Conservation (phyloP, 805 yeast species). For the Ogataea pignaliae region DNA sequence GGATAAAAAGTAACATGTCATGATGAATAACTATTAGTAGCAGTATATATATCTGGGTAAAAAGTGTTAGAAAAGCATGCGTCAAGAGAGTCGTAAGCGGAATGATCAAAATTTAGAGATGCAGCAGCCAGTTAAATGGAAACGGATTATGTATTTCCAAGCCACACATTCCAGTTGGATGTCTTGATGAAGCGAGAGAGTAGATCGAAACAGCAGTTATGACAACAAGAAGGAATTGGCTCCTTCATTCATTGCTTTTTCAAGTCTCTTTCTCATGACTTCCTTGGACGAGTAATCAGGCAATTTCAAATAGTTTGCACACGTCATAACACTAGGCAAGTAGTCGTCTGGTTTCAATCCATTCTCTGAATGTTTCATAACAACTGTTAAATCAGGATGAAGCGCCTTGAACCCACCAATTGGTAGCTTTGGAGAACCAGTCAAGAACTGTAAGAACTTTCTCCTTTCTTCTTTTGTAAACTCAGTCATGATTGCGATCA, state of each 20-base stretch:
- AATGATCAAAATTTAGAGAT: too few species aligned
- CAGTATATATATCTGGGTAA: too few species aligned
- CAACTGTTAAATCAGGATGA: conserved; percentile 82
- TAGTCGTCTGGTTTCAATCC: conserved; percentile 68
- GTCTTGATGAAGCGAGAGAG: too few species aligned
- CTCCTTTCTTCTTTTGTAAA: conserved; percentile 58
- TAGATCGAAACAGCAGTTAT: conserved; percentile 21
- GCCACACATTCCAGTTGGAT: too few species aligned
- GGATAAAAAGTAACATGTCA: too few species aligned
- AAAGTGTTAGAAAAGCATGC: too few species aligned
- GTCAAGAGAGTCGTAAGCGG: too few species aligned
- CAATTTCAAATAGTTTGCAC: conserved; percentile 88
- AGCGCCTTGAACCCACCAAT: conserved; percentile 87
- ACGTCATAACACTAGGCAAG: conserved; percentile 96
- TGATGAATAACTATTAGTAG: too few species aligned
- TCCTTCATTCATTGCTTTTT: conserved; percentile 81
- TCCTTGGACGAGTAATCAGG: conserved; percentile 72
- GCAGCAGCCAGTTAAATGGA: too few species aligned
- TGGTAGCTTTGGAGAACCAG: conserved; percentile 92
- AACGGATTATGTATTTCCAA: too few species aligned
- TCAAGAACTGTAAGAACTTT: conserved; percentile 75
- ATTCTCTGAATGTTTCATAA: conserved; percentile 74
- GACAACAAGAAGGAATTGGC: conserved; percentile 83
- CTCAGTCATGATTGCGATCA: conserved; percentile 57
- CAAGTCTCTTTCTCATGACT: conserved; percentile 53